Evolutionary conservation across 257 asterid genomes (phyloP).

Genomic region (Cinchona pubescens): DNA sequence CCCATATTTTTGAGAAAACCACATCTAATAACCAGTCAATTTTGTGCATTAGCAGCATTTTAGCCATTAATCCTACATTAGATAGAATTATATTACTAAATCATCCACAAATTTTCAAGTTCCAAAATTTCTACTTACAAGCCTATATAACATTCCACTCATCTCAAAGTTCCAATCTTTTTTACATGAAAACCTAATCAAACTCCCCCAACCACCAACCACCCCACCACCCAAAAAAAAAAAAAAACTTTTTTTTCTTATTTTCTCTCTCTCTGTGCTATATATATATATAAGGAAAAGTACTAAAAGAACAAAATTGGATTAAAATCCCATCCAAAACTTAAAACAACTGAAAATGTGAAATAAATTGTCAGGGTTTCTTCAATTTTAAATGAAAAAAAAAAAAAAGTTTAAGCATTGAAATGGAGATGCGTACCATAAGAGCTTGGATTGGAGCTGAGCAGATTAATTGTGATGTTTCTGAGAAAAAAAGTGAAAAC

Average conservation of each 20-base stretch:
- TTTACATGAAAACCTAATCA: not conserved
- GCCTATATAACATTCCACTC: not conserved
- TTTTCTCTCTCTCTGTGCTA: no score
- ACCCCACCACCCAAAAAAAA: no score
- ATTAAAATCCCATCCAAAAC: not conserved
- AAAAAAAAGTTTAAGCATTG: not conserved
- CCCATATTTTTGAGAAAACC: not conserved
- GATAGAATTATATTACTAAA: not conserved
- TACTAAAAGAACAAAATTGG: not conserved
- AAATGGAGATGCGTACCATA: slow-evolving; percentile 35
- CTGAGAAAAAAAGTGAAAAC: not conserved
- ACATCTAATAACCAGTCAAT: not conserved
- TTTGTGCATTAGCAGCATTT: not conserved
- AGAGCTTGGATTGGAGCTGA: slow-evolving; percentile 20
- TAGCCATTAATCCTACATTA: not conserved
- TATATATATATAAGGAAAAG: no score
- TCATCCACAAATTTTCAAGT: not conserved
- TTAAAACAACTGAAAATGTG: not conserved
- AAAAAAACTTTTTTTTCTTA: no score
- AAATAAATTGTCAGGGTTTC: not conserved
- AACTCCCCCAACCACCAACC: no score
- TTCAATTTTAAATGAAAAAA: not conserved
- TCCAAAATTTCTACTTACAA: not conserved
- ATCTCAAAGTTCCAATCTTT: not conserved
- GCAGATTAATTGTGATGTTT: no score